phyloP scores from a whole-genome alignment of 768 basidiomycete species.

The Leccinum broughii region DNA sequence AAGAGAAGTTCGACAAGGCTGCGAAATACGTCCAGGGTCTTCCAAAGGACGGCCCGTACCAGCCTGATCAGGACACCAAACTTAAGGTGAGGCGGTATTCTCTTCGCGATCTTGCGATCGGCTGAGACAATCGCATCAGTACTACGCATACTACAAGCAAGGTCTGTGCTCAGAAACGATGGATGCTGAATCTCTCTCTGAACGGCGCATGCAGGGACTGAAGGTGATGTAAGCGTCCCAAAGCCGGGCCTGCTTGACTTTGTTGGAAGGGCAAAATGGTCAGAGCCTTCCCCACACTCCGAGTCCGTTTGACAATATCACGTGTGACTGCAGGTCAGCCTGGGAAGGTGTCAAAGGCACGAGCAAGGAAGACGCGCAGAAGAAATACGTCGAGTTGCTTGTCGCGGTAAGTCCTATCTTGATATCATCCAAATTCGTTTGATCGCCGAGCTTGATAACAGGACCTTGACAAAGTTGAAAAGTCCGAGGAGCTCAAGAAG shows the following conservation, averaged over 20 bases:
- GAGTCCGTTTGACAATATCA: not conserved
- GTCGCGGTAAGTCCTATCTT: conserved; percentile 49
- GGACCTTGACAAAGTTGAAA: conserved; percentile 54
- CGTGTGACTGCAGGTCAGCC: conserved; percentile 63
- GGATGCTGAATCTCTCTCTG: not conserved
- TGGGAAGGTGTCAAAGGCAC: conserved; percentile 76
- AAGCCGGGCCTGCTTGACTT: conserved; percentile 84
- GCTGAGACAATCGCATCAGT: conserved; percentile 48
- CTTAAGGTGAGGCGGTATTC: conserved; percentile 62
- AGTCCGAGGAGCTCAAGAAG: conserved; percentile 51
- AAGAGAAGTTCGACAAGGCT: conserved; percentile 74
- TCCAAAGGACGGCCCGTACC: conserved; percentile 70
- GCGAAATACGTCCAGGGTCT: conserved; percentile 63
- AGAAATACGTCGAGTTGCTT: conserved; percentile 75
- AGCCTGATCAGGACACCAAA: conserved; percentile 72
- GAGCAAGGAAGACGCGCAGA: conserved; percentile 68
- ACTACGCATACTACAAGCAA: conserved; percentile 95
- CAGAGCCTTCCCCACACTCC: conserved; percentile 16
- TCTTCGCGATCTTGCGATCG: conserved; percentile 5
- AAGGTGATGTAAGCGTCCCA: conserved; percentile 67
- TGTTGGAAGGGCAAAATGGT: conserved; percentile 90
- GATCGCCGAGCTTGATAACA: conserved; percentile 28
- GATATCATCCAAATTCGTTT: not conserved
- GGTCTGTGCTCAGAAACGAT: conserved; percentile 42
- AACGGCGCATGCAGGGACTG: conserved; percentile 52